A percentile compares a stretch with the other conserved stretches of the same genome.
Evolutionary conservation across 2,329 filamentous ascomycete species (phyloP).

Genomic region (Penicillium sp.): DNA sequence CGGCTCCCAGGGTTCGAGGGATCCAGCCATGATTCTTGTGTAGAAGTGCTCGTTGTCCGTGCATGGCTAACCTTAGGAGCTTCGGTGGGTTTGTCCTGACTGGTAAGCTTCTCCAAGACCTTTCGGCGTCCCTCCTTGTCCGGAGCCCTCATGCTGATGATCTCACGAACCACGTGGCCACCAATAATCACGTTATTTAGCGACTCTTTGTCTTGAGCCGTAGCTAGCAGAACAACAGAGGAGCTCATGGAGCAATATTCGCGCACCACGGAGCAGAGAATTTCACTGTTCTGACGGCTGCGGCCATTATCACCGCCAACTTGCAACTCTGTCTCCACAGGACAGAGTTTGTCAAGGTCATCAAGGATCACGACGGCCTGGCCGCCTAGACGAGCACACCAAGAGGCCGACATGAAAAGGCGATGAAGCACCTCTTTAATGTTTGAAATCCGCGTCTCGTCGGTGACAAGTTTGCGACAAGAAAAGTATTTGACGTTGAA

Average conservation of each 20-base stretch:
- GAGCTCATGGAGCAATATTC: conserved; percentile 79
- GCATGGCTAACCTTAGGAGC: conserved; percentile 44
- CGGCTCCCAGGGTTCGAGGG: conserved; percentile 59
- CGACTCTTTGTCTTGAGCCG: conserved; percentile 87
- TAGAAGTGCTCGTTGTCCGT: conserved; percentile 36
- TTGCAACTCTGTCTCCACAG: conserved; percentile 89
- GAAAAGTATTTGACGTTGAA: conserved; percentile 84
- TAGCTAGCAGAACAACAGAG: conserved; percentile 81
- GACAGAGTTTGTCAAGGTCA: conserved; percentile 88
- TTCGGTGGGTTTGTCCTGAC: conserved; percentile 38
- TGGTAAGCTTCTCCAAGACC: conserved; percentile 77
- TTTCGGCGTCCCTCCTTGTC: conserved; percentile 84
- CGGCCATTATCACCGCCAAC: conserved; percentile 90
- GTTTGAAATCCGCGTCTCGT: conserved; percentile 82
- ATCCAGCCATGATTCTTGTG: conserved; percentile 72
- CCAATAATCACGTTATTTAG: conserved; percentile 87
- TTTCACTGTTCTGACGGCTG: conserved; percentile 88
- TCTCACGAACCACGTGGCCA: conserved; percentile 88
- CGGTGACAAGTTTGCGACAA: conserved; percentile 81
- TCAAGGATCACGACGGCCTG: conserved; percentile 82
- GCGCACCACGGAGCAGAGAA: conserved; percentile 74
- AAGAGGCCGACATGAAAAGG: conserved; percentile 83
- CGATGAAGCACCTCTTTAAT: conserved; percentile 86
- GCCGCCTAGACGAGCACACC: conserved; percentile 84
- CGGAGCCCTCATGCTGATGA: conserved; percentile 82